phyloP scores from a whole-genome alignment of 305 asterid genomes.

The Vinca major region DNA sequence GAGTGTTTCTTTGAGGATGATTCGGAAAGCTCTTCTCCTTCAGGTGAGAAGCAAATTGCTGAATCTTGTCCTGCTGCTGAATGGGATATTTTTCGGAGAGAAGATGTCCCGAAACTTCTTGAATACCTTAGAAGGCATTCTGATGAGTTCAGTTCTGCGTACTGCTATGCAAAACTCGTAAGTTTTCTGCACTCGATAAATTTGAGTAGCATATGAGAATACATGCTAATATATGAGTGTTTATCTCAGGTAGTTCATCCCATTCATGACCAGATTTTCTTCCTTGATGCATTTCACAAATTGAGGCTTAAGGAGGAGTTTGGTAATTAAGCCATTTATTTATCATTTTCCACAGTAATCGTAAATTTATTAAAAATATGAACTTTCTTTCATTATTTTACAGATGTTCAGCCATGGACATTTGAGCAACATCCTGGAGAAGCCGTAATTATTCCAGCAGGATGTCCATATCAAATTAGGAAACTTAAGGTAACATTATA shows the following conservation, averaged over 20 bases:
- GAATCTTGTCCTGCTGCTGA: constrained; percentile 56
- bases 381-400: constrained; percentile 18
- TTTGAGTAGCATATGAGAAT: constrained; percentile 8
- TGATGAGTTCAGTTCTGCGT: constrained; percentile 46
- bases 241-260: constrained; percentile 66
- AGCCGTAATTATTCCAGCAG: constrained; percentile 94
- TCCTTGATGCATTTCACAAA: constrained; percentile 87
- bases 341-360: neutral
- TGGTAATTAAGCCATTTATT: constrained; percentile 39
- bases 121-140: constrained; percentile 69
- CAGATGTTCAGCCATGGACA: constrained; percentile 87
- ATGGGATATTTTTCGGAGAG: constrained; percentile 82
- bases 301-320: constrained; percentile 85
- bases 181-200: constrained; percentile 11
- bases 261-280: constrained; percentile 70
- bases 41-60: constrained; percentile 33
- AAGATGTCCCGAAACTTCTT: constrained; percentile 81
- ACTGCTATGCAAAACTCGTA: constrained; percentile 52
- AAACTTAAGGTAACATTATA: constrained; percentile 52
- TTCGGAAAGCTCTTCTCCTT: constrained; percentile 37
- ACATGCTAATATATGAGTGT: constrained; percentile 4
- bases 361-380: neutral
- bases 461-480: constrained; percentile 89
- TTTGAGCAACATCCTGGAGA: constrained; percentile 79
- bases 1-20: constrained; percentile 47